These are phyloP conservation scores for Pythium insidiosum DNA, from an alignment of 352 stramenopile species.

Conservation along the genomic window DNA sequence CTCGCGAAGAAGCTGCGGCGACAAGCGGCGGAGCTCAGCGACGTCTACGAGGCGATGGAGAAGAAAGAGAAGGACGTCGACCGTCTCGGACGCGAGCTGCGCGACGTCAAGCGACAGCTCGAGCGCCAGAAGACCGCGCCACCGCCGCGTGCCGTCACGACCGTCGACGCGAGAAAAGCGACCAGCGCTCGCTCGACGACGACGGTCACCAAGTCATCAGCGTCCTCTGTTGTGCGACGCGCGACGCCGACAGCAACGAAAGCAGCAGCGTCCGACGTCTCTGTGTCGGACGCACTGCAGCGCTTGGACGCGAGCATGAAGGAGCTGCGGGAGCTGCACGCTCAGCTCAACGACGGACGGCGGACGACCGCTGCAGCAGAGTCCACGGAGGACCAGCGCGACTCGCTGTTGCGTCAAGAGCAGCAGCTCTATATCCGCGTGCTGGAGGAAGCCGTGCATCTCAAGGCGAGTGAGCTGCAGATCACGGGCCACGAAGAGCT, in stretches of 20 bases:
- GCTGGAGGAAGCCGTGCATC: constrained; percentile 64
- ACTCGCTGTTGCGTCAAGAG: constrained; percentile 16
- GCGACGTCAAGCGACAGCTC: constrained; percentile 35
- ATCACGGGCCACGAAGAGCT: constrained; percentile 71
- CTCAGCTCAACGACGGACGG: neutral
- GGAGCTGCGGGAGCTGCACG: neutral
- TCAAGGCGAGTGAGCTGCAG: constrained; percentile 62
- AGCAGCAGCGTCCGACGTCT: neutral
- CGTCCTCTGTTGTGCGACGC: neutral
- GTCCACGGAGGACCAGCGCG: neutral
- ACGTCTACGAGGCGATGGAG: constrained; percentile 64
- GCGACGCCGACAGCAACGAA: neutral
- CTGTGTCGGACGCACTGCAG: neutral
- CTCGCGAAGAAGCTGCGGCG: constrained; percentile 67
- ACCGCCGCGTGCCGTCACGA: no score
- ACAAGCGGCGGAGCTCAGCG: constrained; percentile 59
- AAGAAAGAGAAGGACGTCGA: constrained; percentile 38
- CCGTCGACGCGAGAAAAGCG: no score
- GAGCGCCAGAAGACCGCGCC: constrained; percentile 20
- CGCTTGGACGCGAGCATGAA: neutral
- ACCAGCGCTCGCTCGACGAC: neutral
- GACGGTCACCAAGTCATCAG: neutral
- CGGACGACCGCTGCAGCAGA: no score
- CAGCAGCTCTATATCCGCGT: constrained; percentile 66
- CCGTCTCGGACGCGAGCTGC: constrained; percentile 22